Conservation (phyloP, 2,329 filamentous ascomycete species). For the Curvularia lunata region DNA sequence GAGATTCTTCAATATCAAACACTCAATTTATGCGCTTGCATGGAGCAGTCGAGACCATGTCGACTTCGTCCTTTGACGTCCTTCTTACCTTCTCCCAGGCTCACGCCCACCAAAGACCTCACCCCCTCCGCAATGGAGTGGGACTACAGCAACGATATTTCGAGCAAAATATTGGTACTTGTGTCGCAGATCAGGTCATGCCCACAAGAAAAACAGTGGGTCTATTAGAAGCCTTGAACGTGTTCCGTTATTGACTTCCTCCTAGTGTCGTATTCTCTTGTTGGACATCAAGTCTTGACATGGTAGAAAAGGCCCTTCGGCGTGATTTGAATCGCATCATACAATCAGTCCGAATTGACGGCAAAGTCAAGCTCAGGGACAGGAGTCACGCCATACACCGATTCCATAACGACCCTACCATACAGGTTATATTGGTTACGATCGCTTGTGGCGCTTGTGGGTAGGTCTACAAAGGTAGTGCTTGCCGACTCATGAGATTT, state of each 20-base stretch:
- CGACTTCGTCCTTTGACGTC: background rate
- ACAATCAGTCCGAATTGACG: background rate
- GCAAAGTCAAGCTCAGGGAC: background rate
- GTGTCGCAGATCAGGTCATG: constrained; percentile 1
- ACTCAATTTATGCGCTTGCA: background rate
- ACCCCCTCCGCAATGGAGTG: background rate
- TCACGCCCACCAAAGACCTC: background rate
- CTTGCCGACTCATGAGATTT: background rate
- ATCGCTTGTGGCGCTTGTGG: constrained; percentile 61
- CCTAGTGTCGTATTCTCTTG: constrained; percentile 59
- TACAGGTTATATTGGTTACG: constrained; percentile 56
- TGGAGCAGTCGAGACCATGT: background rate
- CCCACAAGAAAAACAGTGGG: background rate
- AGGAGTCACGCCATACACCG: background rate
- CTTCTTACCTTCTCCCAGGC: background rate
- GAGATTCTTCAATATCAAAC: background rate
- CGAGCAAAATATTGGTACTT: constrained; percentile 1
- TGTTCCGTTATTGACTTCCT: background rate
- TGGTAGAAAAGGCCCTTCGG: constrained; percentile 46
- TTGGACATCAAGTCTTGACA: constrained; percentile 58
- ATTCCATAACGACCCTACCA: constrained; percentile 34
- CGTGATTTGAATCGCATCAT: background rate
- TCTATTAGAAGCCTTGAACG: background rate
- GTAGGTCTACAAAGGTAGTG: constrained; percentile 38
- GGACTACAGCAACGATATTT: background rate